These are phyloP conservation scores for Suhomyces faveliae DNA, from an alignment of 805 yeast genomes.

Conservation along the genomic window DNA sequence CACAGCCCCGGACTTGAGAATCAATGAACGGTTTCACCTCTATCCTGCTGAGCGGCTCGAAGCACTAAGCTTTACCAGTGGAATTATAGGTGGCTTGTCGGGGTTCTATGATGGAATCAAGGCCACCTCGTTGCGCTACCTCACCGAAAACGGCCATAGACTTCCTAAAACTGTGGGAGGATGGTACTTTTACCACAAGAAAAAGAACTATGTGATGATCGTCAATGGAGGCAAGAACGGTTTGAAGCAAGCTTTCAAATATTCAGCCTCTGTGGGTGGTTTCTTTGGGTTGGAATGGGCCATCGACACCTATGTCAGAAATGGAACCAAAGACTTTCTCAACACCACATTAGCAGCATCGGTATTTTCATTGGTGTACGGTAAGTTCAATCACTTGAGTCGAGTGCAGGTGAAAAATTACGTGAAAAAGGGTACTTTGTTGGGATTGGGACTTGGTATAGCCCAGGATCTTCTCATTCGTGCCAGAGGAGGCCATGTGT, in stretches of 20 bases:
- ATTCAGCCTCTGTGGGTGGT: slow-evolving; percentile 44
- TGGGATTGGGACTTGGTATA: slow-evolving; percentile 64
- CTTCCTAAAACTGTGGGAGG: slow-evolving; percentile 76
- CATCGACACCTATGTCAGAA: slow-evolving; percentile 45
- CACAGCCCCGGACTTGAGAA: slow-evolving; percentile 6
- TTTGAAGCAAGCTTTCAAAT: slow-evolving; percentile 32
- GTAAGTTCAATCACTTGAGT: slow-evolving; percentile 44
- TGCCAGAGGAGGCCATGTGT: slow-evolving; percentile 58
- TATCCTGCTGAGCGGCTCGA: slow-evolving; percentile 47
- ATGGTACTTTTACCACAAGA: slow-evolving; percentile 85
- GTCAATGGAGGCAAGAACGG: slow-evolving; percentile 54
- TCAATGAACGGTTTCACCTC: slow-evolving; percentile 49
- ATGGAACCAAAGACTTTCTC: slow-evolving; percentile 57
- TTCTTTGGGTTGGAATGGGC: slow-evolving; percentile 62
- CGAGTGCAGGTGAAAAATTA: slow-evolving; percentile 41
- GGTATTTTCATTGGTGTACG: slow-evolving; percentile 51
- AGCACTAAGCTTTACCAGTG: slow-evolving; percentile 38
- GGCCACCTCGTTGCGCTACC: slow-evolving; percentile 53
- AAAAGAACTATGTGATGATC: slow-evolving; percentile 73
- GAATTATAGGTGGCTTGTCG: slow-evolving; percentile 45
- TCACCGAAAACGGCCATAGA: slow-evolving; percentile 81
- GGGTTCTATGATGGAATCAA: slow-evolving; percentile 65
- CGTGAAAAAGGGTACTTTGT: slow-evolving; percentile 49
- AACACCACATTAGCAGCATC: slow-evolving; percentile 62
- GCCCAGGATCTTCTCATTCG: slow-evolving; percentile 63